Base-by-base conservation (phyloP, 1,284 basidiomycete genomes). In the Boletellus dicymbophilus region DNA sequence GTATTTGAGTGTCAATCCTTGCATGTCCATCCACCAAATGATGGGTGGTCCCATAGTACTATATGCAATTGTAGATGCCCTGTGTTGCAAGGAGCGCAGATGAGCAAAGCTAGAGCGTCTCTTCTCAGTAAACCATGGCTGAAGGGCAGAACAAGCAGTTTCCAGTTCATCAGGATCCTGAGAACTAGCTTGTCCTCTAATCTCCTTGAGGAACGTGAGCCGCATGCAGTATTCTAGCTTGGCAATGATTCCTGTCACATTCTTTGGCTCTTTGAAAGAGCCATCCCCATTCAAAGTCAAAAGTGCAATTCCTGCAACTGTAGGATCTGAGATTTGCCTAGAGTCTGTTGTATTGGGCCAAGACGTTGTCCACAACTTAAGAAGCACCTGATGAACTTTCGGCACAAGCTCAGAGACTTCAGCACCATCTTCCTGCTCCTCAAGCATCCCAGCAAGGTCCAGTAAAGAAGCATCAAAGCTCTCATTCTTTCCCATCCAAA, bases 21-120 rank as follows among this genome's bases (percentile, higher is more conserved):
- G 0, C 22, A n/a, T 44, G 23, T 71, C 61, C 0, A 38, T 25
- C 66, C 65, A 72, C 55, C 55, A 66, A 9, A 68, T 52, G 0
- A 21, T 13, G 0, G 69, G 66, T 0, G 61, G 18, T 0, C 48
- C 21, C 44, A 55, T 57, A 0, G 54, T 61, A 0, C 49, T 12
- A 2, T 46, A 58, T 0, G 60, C 46, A 9, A 71, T 58, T 0
- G 58, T 6, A 0, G 56, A 54, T 0, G 67, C 64, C 15, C 49
- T 44, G 25, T 67, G 68, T 43, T 67, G 63, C 0, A 66, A 22
- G 0, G 50, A 63, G 0, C 36, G 36, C 0, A 71, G 33, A 0
- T 25, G 18, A 6, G 53, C 44, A 37, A 70, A 71, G 0, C 61
- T 60, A 0, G 60, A 61, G 16, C 56, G 21, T 0, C 27, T 46